Conservation (phyloP, 148 eudicot species). For the Dianthus caryophyllus region DNA sequence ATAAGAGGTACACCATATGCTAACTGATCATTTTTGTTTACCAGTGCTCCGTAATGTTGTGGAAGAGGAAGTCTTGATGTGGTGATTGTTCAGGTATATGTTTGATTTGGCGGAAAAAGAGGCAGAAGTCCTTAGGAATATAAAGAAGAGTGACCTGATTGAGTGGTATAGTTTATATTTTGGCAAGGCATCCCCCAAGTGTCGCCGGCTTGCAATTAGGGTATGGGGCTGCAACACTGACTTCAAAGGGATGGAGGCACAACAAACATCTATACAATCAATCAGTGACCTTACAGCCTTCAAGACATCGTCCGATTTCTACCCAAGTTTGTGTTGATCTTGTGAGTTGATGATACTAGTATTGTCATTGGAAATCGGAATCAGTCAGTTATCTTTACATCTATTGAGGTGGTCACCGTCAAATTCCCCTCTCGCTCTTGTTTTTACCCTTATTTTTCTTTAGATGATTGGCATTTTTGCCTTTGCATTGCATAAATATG, state of each 20-base stretch:
- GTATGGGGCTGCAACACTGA: conserved; percentile 89
- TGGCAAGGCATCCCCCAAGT: conserved; percentile 51
- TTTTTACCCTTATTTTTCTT: neutral
- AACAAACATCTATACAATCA: conserved; percentile 29
- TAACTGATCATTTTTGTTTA: neutral
- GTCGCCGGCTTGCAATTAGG: conserved; percentile 74
- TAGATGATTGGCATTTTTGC: neutral
- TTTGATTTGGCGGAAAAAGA: conserved; percentile 78
- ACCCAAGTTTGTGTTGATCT: conserved; percentile 61
- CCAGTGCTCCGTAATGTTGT: neutral
- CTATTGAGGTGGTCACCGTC: neutral
- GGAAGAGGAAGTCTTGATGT: neutral
- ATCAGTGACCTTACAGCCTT: conserved; percentile 49
- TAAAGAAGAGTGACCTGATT: conserved; percentile 50
- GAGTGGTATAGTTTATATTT: conserved; percentile 70
- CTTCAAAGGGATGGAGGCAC: conserved; percentile 36
- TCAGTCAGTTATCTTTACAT: neutral
- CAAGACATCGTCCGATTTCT: conserved; percentile 55
- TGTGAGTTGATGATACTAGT: neutral
- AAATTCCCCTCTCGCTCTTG: neutral
- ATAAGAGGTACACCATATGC: conserved; percentile 50
- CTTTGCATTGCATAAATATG: neutral
- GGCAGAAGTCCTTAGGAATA: conserved; percentile 49
- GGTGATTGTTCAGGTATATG: conserved; percentile 58
- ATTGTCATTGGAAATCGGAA: neutral